phyloP scores from a whole-genome alignment of 2,329 filamentous ascomycete genomes.

The Paecilomyces fulvus region DNA sequence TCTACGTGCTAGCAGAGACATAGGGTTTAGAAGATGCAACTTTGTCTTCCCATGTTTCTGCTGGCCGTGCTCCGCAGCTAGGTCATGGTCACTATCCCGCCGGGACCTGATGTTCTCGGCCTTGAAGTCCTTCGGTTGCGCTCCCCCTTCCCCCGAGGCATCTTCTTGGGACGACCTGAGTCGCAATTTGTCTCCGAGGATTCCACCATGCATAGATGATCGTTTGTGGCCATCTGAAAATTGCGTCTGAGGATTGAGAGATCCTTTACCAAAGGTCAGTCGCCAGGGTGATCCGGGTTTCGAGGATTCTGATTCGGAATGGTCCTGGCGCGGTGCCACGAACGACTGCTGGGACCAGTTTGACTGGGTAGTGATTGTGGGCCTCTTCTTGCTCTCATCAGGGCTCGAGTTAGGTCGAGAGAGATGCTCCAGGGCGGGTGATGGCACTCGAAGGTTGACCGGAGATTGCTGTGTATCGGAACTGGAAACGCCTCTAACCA shows the following conservation, averaged over 20 bases:
- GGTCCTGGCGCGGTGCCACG: constrained; percentile 12
- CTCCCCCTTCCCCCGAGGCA: constrained; percentile 11
- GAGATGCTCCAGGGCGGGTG: constrained; percentile 17
- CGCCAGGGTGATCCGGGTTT: constrained; percentile 29
- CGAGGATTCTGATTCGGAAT: constrained; percentile 18
- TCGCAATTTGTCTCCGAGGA: constrained; percentile 17
- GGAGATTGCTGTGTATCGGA: constrained; percentile 20
- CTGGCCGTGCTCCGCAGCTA: constrained; percentile 16
- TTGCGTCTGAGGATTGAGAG: constrained; percentile 14
- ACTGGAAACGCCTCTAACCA: background rate
- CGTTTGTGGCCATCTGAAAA: constrained; percentile 19
- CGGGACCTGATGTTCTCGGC: constrained; percentile 14
- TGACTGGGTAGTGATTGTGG: constrained; percentile 14
- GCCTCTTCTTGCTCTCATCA: constrained; percentile 17
- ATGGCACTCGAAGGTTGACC: constrained; percentile 18
- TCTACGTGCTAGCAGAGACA: constrained; percentile 50
- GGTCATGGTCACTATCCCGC: constrained; percentile 20
- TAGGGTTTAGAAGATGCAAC: constrained; percentile 52
- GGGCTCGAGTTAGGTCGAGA: constrained; percentile 23
- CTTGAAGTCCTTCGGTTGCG: constrained; percentile 18
- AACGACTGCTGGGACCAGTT: constrained; percentile 20
- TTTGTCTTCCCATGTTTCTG: constrained; percentile 40
- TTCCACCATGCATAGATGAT: constrained; percentile 15
- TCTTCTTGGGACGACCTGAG: constrained; percentile 22
- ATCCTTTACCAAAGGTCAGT: constrained; percentile 25